A percentile compares a stretch with the other conserved stretches of the same genome.
Evolutionary conservation across 2,329 filamentous ascomycete species (phyloP).

Genomic region (Neospermospora avenae): DNA sequence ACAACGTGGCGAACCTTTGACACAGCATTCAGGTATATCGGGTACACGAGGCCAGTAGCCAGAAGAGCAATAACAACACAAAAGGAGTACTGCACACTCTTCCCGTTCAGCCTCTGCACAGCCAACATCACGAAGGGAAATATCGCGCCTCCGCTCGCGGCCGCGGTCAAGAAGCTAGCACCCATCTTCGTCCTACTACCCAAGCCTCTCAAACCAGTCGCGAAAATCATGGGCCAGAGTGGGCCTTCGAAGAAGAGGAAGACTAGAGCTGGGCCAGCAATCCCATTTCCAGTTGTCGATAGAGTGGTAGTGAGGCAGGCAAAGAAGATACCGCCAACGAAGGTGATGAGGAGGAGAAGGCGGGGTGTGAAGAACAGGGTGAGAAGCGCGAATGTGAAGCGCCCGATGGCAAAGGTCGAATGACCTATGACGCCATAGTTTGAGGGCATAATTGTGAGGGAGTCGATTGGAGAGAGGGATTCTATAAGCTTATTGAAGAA

Average conservation of each 20-base stretch:
- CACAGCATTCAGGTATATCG: conserved; percentile 29
- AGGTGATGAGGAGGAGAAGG: conserved; percentile 64
- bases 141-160: conserved; percentile 25
- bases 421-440: conserved; percentile 73
- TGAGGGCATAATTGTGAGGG: conserved; percentile 51
- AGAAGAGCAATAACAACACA: conserved; percentile 31
- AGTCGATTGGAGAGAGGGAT: conserved; percentile 37
- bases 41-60: conserved; percentile 26
- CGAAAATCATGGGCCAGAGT: conserved; percentile 78
- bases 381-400: conserved; percentile 64
- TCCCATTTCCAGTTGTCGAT: conserved; percentile 42
- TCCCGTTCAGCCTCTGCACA: conserved; percentile 19
- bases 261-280: conserved; percentile 60
- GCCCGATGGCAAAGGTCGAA: conserved; percentile 67
- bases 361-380: conserved; percentile 62
- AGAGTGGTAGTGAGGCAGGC: conserved; percentile 48
- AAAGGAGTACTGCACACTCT: conserved; percentile 24
- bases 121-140: conserved; percentile 33
- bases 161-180: conserved; percentile 66
- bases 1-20: conserved; percentile 26
- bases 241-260: conserved; percentile 81
- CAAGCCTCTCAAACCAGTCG: conserved; percentile 74
- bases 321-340: conserved; percentile 57
- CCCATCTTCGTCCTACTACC: conserved; percentile 78
- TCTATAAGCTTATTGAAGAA: conserved; percentile 54